A percentile compares a stretch with the other conserved stretches of the same genome.
These are phyloP conservation scores for Cyberlindnera mycetangii DNA, from an alignment of 805 yeast genomes.

Conservation along the genomic window DNA sequence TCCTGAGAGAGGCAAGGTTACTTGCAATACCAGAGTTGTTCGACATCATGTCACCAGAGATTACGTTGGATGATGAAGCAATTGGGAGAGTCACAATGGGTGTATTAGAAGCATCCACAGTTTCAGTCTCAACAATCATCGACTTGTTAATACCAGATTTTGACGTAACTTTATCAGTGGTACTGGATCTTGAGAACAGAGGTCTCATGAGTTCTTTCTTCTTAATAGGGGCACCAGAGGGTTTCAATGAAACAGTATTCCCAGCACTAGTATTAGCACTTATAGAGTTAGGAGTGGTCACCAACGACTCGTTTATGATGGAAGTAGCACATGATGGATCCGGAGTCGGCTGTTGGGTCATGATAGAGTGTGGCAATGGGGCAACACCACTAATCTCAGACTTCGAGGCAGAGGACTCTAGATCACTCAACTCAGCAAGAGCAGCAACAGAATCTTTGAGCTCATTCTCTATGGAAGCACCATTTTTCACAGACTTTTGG, in stretches of 20 bases:
- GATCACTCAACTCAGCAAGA: not conserved
- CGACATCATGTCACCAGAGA: constrained; percentile 17
- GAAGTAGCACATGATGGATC: not conserved
- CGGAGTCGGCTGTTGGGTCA: not conserved
- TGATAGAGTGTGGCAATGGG: not conserved
- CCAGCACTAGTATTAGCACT: constrained; percentile 8
- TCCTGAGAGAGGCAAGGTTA: constrained; percentile 30
- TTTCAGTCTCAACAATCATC: constrained; percentile 61
- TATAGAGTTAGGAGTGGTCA: not conserved
- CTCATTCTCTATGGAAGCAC: not conserved
- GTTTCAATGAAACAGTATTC: constrained; percentile 6
- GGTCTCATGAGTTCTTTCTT: constrained; percentile 27
- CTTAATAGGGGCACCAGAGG: constrained; percentile 8
- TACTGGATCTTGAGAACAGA: constrained; percentile 24
- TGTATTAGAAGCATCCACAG: constrained; percentile 45
- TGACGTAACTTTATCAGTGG: constrained; percentile 22
- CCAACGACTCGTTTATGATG: not conserved
- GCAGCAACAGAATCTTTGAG: not conserved
- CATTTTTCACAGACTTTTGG: not conserved
- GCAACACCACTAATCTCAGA: not conserved
- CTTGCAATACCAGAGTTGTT: constrained; percentile 29
- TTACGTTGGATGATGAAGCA: constrained; percentile 16
- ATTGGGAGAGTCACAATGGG: constrained; percentile 29
- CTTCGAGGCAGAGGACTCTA: not conserved
- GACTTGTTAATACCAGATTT: constrained; percentile 25